These are phyloP conservation scores for Imleria badia DNA, from an alignment of 768 basidiomycete species.

Conservation along the genomic window DNA sequence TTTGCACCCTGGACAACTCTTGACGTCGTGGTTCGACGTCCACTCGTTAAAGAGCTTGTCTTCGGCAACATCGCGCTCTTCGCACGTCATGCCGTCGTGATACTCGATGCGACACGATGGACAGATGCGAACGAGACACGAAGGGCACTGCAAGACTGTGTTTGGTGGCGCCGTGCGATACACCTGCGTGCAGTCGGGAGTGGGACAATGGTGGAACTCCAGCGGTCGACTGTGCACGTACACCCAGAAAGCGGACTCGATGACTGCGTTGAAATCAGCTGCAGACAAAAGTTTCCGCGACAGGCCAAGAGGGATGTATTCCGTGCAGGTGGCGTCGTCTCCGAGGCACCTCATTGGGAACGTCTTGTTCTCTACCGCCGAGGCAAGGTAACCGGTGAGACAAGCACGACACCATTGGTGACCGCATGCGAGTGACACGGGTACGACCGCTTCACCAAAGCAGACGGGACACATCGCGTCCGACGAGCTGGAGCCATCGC, in stretches of 20 bases:
- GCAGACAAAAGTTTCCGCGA: constrained; percentile 52
- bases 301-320: constrained; percentile 52
- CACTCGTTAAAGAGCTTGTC: constrained; percentile 63
- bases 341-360: constrained; percentile 80
- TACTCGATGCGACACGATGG: constrained; percentile 54
- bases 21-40: constrained; percentile 62
- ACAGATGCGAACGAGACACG: constrained; percentile 70
- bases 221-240: constrained; percentile 58
- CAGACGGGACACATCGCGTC: constrained; percentile 64
- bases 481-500: constrained; percentile 25
- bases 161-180: constrained; percentile 57
- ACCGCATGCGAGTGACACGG: constrained; percentile 58
- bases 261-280: constrained; percentile 52
- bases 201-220: constrained; percentile 75
- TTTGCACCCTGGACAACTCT: constrained; percentile 72
- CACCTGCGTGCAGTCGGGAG: constrained; percentile 74
- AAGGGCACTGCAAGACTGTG: constrained; percentile 63
- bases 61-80: constrained; percentile 51
- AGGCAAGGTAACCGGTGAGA: constrained; percentile 54
- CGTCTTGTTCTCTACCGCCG: constrained; percentile 52
- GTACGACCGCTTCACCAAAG: constrained; percentile 52
- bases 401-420: constrained; percentile 71
- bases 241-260: constrained; percentile 58
- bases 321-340: constrained; percentile 54
- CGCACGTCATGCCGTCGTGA: constrained; percentile 70